phyloP scores from a whole-genome alignment of 2,329 filamentous ascomycete species.

The Pseudogymnoascus sp. region DNA sequence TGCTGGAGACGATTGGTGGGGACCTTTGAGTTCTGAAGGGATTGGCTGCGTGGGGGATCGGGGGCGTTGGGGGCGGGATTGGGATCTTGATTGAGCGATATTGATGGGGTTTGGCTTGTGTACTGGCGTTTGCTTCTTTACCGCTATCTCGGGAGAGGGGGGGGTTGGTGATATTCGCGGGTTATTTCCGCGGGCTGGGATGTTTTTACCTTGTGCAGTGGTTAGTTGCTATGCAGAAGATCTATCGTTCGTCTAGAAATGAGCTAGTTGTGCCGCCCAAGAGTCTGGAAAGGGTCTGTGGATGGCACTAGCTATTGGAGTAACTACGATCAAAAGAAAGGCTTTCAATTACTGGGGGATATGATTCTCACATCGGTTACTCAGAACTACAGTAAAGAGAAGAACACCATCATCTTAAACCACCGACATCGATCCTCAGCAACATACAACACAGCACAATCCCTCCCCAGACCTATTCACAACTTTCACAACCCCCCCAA shows the following conservation, averaged over 20 bases:
- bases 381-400: too few relatives aligned
- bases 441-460: too few relatives aligned
- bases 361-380: too few relatives aligned
- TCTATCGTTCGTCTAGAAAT: background rate
- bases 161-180: background rate
- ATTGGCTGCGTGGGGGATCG: background rate
- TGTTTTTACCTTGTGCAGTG: background rate
- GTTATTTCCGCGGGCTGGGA: background rate
- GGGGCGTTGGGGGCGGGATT: background rate
- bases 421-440: too few relatives aligned
- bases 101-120: background rate
- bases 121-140: constrained; percentile 3
- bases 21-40: background rate
- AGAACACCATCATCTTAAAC: too few relatives aligned
- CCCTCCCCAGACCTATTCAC: background rate
- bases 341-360: too few relatives aligned
- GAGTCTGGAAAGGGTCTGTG: too few relatives aligned
- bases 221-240: background rate
- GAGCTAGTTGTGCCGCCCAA: background rate
- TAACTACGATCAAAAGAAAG: too few relatives aligned
- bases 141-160: background rate
- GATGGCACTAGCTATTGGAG: too few relatives aligned
- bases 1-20: constrained; percentile 41
- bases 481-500: background rate
- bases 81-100: background rate